Base-by-base conservation (phyloP, 1,284 basidiomycete species). In the Papiliotrema laurentii region DNA sequence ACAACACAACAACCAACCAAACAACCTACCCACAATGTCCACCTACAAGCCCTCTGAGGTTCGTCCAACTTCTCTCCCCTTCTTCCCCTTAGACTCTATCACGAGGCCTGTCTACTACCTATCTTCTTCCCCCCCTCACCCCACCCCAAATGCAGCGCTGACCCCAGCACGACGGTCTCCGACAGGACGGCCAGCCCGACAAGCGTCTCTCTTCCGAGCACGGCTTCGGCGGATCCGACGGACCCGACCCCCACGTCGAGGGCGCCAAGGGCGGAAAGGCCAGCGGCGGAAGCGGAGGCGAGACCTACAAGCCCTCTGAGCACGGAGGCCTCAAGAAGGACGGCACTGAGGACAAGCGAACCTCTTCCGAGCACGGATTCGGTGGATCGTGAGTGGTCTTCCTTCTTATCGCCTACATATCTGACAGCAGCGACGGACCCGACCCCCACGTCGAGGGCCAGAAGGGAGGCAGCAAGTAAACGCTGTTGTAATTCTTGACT, bases 191-290 rank as follows among this genome's bases (percentile, higher is more conserved):
- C 38, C 61, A 63, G 38, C 69, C 68, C 33, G 69, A 73, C 63
- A 69, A 71, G 65, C 58, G 69, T 39, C 56, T 69, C 41, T 68
- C 63, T 49, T 64, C 63, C 43, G 69, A 73, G 57, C 71, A 73
- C 62, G 71, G 71, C 40, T 71, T 73, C 58, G 67, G 64, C 35
- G 64, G 66, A 42, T 60, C 57, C 43, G 63, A 69, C 48, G 63
- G 66, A 43, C 66, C 66, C 41, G 66, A 69, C 56, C 66, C 66
- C 24, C 61, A 64, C 56, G 64, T 64, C 30, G 64, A 67, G 54
- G 67, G 67, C 21, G 44, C 40, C 40, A 69, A 69, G 56, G 66
- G 66, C 35, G 66, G 66, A 19, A 51, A 59, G 45, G 26, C 58
- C 40, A 56, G 55, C 35, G 53, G 55, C 43, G 35, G 41, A 31